Percentiles rank a stretch among this genome's conserved stretches.
phyloP scores from a whole-genome alignment of 225 moss, liverwort and hornwort genomes.

The Physcomitrium patens region DNA sequence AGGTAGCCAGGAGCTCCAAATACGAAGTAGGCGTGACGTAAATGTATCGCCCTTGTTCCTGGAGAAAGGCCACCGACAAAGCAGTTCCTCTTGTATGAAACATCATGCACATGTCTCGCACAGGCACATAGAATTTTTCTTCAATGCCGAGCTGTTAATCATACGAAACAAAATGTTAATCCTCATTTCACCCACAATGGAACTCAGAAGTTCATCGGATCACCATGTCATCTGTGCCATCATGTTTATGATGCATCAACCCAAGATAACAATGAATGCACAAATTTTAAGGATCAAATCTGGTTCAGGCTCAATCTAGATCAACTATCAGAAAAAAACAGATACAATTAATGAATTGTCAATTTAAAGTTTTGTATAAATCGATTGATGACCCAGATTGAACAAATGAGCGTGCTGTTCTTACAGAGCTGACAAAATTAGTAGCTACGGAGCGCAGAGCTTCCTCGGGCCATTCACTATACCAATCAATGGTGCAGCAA shows the following conservation, averaged over 20 bases:
- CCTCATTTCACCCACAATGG: not conserved
- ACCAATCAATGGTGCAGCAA: conserved; percentile 90
- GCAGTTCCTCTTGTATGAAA: conserved; percentile 70
- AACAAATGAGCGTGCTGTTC: not conserved
- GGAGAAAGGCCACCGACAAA: conserved; percentile 48
- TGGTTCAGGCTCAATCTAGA: not conserved
- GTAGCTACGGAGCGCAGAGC: conserved; percentile 74
- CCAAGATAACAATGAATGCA: not conserved
- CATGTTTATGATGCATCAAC: not conserved
- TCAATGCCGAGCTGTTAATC: conserved; percentile 44
- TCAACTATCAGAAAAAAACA: not conserved
- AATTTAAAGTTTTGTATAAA: too few species aligned
- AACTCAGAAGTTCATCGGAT: not conserved
- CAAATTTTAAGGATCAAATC: fast-evolving
- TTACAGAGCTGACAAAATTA: conserved; percentile 70
- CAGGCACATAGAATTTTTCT: conserved; percentile 39
- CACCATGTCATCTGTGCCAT: not conserved
- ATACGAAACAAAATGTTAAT: not conserved
- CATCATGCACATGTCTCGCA: conserved; percentile 76
- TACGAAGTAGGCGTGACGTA: conserved; percentile 85
- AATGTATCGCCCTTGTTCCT: conserved; percentile 70
- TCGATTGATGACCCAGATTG: not conserved
- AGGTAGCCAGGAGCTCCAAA: conserved; percentile 67
- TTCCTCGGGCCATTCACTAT: conserved; percentile 85
- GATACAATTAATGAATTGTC: not conserved